phyloP scores from a whole-genome alignment of 2,329 filamentous ascomycete genomes.

The Tolypocladium ophioglossoides region DNA sequence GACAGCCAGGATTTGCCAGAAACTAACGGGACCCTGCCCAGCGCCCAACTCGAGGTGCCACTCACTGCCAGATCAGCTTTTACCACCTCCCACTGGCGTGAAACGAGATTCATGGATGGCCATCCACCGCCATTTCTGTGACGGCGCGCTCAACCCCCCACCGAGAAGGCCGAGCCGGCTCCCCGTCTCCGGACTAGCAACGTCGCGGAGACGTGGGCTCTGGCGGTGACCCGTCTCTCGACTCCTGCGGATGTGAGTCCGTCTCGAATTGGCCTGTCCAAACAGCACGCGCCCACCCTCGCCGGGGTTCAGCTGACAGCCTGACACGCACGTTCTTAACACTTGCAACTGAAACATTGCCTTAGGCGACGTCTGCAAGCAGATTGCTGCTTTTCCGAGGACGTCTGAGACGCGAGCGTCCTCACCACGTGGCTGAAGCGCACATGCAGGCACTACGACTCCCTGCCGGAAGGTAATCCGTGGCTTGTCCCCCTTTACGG shows the following conservation, averaged over 20 bases:
- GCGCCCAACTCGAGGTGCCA: not conserved
- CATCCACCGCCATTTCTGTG: not conserved
- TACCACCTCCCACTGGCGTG: not conserved
- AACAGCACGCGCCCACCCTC: not conserved
- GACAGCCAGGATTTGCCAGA: not conserved
- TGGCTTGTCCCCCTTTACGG: not conserved
- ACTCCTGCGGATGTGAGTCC: not conserved
- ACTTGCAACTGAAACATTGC: not conserved
- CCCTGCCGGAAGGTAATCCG: not conserved
- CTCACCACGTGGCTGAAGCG: conserved; percentile 3
- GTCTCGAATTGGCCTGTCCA: not conserved
- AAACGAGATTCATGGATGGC: not conserved
- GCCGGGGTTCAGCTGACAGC: not conserved
- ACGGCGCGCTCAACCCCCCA: not conserved
- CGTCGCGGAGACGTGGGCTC: not conserved
- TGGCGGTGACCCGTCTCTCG: not conserved
- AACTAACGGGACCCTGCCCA: not conserved
- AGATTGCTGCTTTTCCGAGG: not conserved
- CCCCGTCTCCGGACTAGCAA: not conserved
- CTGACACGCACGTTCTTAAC: not conserved
- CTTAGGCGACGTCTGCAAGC: not conserved
- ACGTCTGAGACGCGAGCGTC: conserved; percentile 1
- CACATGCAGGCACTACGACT: not conserved
- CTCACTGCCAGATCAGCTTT: not conserved
- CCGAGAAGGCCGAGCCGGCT: not conserved